A percentile compares a stretch with the other conserved stretches of the same genome.
Evolutionary conservation across 306 rosid genomes (phyloP).

Genomic region (Acacia crassicarpa): DNA sequence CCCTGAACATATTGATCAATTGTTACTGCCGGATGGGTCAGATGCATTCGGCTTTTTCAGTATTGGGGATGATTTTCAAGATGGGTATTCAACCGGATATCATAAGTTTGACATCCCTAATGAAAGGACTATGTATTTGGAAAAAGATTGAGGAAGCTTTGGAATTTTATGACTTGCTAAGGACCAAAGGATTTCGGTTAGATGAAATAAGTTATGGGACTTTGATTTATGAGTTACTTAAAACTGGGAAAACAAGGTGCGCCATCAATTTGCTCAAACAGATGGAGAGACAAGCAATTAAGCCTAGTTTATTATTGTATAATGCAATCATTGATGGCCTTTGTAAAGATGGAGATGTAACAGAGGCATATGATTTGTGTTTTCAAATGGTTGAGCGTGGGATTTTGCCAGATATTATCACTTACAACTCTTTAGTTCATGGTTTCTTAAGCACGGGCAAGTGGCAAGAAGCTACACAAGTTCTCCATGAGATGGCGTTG

Average conservation of each 20-base stretch:
- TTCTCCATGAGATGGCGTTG: constrained; percentile 14
- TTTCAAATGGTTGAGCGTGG: constrained; percentile 20
- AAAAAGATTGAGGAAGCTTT: not conserved
- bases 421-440: constrained; percentile 10
- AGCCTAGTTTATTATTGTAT: not conserved
- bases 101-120: not conserved
- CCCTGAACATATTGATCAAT: not conserved
- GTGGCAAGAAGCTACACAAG: constrained; percentile 22
- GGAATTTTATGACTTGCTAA: not conserved
- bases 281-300: not conserved
- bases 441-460: constrained; percentile 13
- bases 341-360: constrained; percentile 21
- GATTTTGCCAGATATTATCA: not conserved
- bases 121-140: not conserved
- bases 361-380: constrained; percentile 11
- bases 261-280: not conserved
- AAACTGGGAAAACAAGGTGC: not conserved
- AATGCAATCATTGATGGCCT: constrained; percentile 10
- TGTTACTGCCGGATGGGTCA: not conserved
- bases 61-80: not conserved
- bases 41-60: not conserved
- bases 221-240: not conserved
- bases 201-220: not conserved
- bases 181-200: not conserved
- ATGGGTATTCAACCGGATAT: not conserved